These are phyloP conservation scores for Cicer pinnatifidum DNA, from an alignment of 306 rosid genomes.

Conservation along the genomic window DNA sequence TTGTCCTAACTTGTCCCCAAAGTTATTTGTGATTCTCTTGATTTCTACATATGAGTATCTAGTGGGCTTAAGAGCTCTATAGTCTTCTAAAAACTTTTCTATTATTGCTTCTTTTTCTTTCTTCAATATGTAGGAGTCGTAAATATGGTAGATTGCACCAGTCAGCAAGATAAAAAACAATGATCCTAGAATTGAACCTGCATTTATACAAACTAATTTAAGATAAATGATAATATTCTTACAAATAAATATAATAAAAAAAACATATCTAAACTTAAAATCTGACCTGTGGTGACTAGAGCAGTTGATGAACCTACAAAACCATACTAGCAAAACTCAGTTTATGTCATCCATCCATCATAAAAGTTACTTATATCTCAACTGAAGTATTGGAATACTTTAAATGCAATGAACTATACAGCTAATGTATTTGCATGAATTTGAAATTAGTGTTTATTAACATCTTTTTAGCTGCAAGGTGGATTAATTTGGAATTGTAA, in stretches of 20 bases:
- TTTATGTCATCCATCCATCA: background rate
- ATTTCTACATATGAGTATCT: slow-evolving; percentile 50
- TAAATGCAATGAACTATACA: no score
- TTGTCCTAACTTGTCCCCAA: slow-evolving; percentile 42
- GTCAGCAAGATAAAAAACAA: background rate
- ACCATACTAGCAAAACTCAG: background rate
- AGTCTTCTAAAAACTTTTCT: slow-evolving; percentile 49
- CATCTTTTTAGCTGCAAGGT: background rate
- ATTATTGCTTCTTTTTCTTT: slow-evolving; percentile 38
- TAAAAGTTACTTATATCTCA: no score
- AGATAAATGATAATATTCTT: background rate
- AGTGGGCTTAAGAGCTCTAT: slow-evolving; percentile 51
- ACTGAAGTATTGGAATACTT: no score
- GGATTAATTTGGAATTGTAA: no score
- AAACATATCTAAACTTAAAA: background rate
- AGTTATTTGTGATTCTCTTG: slow-evolving; percentile 21
- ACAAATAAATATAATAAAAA: background rate
- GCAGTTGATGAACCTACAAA: slow-evolving; percentile 38
- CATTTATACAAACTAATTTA: background rate
- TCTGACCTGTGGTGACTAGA: slow-evolving; percentile 43
- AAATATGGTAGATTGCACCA: slow-evolving; percentile 10
- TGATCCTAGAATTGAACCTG: slow-evolving; percentile 46
- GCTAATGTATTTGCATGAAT: no score
- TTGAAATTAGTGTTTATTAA: no score
- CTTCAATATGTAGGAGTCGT: background rate